Conservation (phyloP, 768 basidiomycete species). For the Solioccasus polychromus region DNA sequence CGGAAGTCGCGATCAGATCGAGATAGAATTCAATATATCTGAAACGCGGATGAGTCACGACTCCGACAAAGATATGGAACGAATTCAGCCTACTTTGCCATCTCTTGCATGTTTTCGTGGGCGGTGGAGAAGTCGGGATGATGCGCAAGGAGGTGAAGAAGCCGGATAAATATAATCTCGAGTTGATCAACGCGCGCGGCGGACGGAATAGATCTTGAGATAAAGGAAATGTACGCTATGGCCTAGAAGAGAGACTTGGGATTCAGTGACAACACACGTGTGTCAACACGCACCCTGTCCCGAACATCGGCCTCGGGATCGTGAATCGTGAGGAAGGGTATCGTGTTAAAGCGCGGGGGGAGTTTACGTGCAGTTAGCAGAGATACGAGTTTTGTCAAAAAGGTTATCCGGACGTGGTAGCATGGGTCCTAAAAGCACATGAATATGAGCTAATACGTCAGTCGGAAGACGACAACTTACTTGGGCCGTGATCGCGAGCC, state of each 20-base stretch:
- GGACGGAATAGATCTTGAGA: slow-evolving; percentile 46
- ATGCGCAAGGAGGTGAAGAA: slow-evolving; percentile 86
- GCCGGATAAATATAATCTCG: slow-evolving; percentile 80
- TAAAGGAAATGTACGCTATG: slow-evolving; percentile 50
- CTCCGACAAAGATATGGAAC: neutral
- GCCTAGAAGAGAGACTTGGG: slow-evolving; percentile 41
- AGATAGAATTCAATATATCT: slow-evolving; percentile 92
- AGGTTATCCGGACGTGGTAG: slow-evolving; percentile 78
- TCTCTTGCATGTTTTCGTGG: slow-evolving; percentile 68
- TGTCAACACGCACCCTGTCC: slow-evolving; percentile 45
- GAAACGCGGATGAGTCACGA: neutral
- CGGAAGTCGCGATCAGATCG: slow-evolving; percentile 67
- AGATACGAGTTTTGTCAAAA: slow-evolving; percentile 70
- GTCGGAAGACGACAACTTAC: slow-evolving; percentile 42
- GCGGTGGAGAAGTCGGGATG: slow-evolving; percentile 85
- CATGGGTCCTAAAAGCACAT: slow-evolving; percentile 66
- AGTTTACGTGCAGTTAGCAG: slow-evolving; percentile 65
- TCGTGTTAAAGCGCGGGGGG: slow-evolving; percentile 69
- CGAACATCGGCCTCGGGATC: slow-evolving; percentile 88
- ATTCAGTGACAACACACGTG: neutral
- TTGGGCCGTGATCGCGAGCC: slow-evolving; percentile 72
- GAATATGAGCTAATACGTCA: neutral
- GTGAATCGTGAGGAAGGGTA: slow-evolving; percentile 85
- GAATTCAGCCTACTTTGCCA: slow-evolving; percentile 70
- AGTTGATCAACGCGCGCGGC: slow-evolving; percentile 62